These are phyloP conservation scores for Rhodotorula sp. DNA, from an alignment of 1,284 basidiomycete species.

Conservation along the genomic window DNA sequence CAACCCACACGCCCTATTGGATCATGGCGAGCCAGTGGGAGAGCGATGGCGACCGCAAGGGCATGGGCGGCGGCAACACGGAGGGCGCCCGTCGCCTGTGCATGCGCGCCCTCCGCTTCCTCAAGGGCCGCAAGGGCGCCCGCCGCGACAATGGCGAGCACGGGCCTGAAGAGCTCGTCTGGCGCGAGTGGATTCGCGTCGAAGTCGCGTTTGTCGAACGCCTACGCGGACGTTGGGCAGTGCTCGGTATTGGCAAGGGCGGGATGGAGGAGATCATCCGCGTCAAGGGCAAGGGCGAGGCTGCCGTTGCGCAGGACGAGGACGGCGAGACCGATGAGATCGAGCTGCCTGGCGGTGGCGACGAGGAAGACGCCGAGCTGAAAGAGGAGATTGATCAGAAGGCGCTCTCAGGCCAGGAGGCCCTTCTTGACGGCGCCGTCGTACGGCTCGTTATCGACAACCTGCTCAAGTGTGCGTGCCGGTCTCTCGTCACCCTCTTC, in stretches of 20 bases:
- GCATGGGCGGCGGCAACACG: conserved; percentile 48
- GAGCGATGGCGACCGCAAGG: conserved; percentile 45
- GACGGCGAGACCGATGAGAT: conserved; percentile 31
- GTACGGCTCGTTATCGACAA: conserved; percentile 46
- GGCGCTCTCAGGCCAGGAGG: conserved; percentile 43
- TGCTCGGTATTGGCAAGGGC: conserved; percentile 42
- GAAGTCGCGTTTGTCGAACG: conserved; percentile 47
- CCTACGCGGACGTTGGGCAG: conserved; percentile 40
- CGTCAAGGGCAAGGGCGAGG: conserved; percentile 11
- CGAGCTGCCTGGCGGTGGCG: conserved; percentile 27
- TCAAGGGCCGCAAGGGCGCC: conserved; percentile 33
- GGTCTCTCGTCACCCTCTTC: neutral
- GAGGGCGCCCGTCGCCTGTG: conserved; percentile 46
- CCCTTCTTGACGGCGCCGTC: conserved; percentile 46
- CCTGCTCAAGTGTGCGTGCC: conserved; percentile 39
- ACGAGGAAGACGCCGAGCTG: conserved; percentile 17
- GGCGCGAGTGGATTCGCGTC: conserved; percentile 48
- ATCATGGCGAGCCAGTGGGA: conserved; percentile 48
- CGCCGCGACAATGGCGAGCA: conserved; percentile 10
- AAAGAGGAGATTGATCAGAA: conserved; percentile 26
- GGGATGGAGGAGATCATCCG: conserved; percentile 27
- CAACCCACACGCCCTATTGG: conserved; percentile 46
- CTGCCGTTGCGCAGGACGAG: conserved; percentile 23
- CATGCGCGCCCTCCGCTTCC: conserved; percentile 47
- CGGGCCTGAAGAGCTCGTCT: conserved; percentile 35